Evolutionary conservation across 225 moss, liverwort and hornwort genomes (phyloP), one percentile per base, ranked within the genome.

Genomic region (Physcomitrium patens): DNA sequence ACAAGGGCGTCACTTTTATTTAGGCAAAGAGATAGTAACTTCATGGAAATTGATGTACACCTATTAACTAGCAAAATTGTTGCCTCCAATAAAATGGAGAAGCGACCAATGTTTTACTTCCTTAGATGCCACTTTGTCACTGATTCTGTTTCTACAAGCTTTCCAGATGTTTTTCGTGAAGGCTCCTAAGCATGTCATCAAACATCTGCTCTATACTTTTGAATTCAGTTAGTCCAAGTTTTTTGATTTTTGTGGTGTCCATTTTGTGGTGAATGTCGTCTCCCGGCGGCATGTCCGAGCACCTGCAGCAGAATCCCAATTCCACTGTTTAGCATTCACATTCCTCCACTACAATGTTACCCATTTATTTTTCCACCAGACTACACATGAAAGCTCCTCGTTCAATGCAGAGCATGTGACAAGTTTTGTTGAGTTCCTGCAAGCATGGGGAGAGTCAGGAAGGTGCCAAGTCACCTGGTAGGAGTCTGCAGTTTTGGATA

Each of bases 131-230:
- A n/a, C n/a, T n/a, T n/a, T n/a, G n/a, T n/a, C n/a, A n/a, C n/a
- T n/a, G n/a, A n/a, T n/a, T n/a, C n/a, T n/a, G n/a, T n/a, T n/a
- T n/a, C n/a, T n/a, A n/a, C n/a, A n/a, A n/a, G n/a, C n/a, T 76
- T 50, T 76, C 83, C 57, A 86, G 70, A 63, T 71, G 57, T 19
- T 76, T 75, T 57, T 19, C 69, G 60, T 13, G 80, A 20, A n/a
- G 79, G 72, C 77, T 80, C 4, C 78, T 79, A 58, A 96, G 79
- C 51, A 85, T 73, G 79, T 91, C 96, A 27, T 86, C 83, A 37
- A 74, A 79, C 86, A 94, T 96, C 19, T 78, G 55, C 37, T 96
- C 94, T 11, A 83, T 16, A 68, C 78, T 80, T 77, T 85, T 88
- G 80, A 92, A 92, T 41, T 67, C 24, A 28, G 61, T 60, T 8